Percentiles rank a stretch among this genome's conserved stretches.
Evolutionary conservation across 2,329 filamentous ascomycete species (phyloP).

Genomic region (Fusarium nurragi): DNA sequence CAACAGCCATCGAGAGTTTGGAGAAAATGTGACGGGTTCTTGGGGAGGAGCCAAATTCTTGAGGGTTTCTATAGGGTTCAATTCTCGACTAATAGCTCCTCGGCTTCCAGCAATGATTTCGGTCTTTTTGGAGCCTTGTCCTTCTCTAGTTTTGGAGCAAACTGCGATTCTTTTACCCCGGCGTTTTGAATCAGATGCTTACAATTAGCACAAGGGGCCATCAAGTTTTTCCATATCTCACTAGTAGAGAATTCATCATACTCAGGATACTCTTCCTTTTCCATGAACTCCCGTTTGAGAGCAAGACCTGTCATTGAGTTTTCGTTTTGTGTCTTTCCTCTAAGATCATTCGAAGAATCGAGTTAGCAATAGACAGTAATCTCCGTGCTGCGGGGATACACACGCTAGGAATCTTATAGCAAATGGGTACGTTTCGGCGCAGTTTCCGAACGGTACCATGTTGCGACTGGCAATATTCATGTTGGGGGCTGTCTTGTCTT

Average conservation of each 20-base stretch:
- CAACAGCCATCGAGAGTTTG: too few species aligned
- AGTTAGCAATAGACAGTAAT: not conserved
- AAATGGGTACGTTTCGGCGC: constrained; percentile 1
- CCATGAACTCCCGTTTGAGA: not conserved
- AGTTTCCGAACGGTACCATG: not conserved
- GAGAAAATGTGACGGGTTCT: too few species aligned
- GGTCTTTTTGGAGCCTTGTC: too few species aligned
- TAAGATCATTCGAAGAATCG: not conserved
- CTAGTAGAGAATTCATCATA: not conserved
- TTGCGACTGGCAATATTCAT: not conserved
- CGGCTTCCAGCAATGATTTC: too few species aligned
- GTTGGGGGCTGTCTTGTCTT: not conserved
- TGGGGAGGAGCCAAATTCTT: too few species aligned
- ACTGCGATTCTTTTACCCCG: too few species aligned
- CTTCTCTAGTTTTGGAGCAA: too few species aligned
- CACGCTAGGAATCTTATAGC: not conserved
- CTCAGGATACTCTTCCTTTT: not conserved
- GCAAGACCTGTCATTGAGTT: not conserved
- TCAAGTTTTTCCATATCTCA: not conserved
- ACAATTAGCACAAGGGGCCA: not conserved
- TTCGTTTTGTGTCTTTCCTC: not conserved
- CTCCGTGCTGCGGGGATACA: not conserved
- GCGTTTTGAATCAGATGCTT: not conserved
- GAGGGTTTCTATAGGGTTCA: too few species aligned
- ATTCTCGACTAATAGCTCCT: too few species aligned